These are phyloP conservation scores for Boletus eberwhitei DNA, from an alignment of 768 basidiomycete genomes.

Conservation along the genomic window DNA sequence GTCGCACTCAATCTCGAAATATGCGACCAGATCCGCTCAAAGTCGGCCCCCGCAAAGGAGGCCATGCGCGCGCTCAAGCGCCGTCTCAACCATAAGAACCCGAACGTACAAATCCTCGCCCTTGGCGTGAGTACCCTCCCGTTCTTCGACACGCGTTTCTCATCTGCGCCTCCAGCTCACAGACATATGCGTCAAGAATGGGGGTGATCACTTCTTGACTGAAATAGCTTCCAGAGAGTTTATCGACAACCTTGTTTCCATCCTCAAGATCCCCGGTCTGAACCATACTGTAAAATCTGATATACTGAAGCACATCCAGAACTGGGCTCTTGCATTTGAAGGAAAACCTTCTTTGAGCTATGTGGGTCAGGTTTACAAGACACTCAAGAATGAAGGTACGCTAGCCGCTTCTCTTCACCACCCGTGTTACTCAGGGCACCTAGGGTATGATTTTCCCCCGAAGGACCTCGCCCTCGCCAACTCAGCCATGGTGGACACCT, in stretches of 20 bases:
- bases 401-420: neutral
- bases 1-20: constrained; percentile 93
- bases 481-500: constrained; percentile 86
- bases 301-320: constrained; percentile 80
- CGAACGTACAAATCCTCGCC: constrained; percentile 89
- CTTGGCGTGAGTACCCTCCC: constrained; percentile 59
- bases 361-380: constrained; percentile 76
- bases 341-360: constrained; percentile 72
- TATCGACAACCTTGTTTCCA: constrained; percentile 88
- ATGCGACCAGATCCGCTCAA: constrained; percentile 94
- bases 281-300: constrained; percentile 82
- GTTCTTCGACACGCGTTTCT: neutral
- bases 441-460: constrained; percentile 84
- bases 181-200: constrained; percentile 95
- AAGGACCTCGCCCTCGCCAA: constrained; percentile 66
- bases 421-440: neutral
- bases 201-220: constrained; percentile 83
- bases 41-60: constrained; percentile 78
- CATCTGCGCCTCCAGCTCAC: constrained; percentile 53
- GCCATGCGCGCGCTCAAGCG: constrained; percentile 88
- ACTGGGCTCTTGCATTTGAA: constrained; percentile 90
- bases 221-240: constrained; percentile 89
- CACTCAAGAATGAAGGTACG: constrained; percentile 70
- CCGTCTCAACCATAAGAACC: constrained; percentile 90
- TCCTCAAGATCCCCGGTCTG: constrained; percentile 72